Base-by-base conservation (phyloP, 1,139 yeast genomes). In the Suhomyces yuchorum region DNA sequence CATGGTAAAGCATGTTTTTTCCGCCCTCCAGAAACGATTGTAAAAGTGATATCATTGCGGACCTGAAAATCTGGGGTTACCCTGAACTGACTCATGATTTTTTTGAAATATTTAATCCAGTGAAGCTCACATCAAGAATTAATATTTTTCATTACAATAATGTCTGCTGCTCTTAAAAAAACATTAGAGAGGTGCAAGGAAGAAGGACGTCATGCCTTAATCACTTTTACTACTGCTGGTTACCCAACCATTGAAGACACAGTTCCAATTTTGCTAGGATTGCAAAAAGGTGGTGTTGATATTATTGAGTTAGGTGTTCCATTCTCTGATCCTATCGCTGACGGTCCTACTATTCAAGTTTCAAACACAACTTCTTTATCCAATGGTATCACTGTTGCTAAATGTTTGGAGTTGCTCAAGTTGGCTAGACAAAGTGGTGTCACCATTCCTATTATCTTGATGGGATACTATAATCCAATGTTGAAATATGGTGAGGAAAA, bases 381-480 rank as follows among this genome's bases (percentile, higher is more conserved):
- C 28, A 91, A 93, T 59, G 96, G 96, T 12, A 82, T 91, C 51
- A 85, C 91, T 26, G 84, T 90, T 51, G 64, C 75, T 8, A 76
- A 77, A 59, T 82, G 88, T 54, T 73, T 93, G 53, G 91, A 87
- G 14, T 66, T 89, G 50, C 89, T 93, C 28, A 68, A 72, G 48
- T 66, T 80, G 56, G 98, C 98, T 23, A 82, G 99, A 71, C 70
- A 69, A 6, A 79, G 77, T 40, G 99, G 99, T 48, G 88, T 95
- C 47, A 83, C 89, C 36, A 82, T 91, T 15, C 99, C 99, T 24
- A 79, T 93, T 49, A 77, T 93, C 45, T 78, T 93, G 50, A 93
- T 93, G 99, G 99, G 99, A 48, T 93, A 93, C 78, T 93, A 91
- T 73, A 93, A 93, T 70, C 99, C 99, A 17, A 84, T 93, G 54